phyloP scores from a whole-genome alignment of 768 basidiomycete genomes.

The Imleria badia region DNA sequence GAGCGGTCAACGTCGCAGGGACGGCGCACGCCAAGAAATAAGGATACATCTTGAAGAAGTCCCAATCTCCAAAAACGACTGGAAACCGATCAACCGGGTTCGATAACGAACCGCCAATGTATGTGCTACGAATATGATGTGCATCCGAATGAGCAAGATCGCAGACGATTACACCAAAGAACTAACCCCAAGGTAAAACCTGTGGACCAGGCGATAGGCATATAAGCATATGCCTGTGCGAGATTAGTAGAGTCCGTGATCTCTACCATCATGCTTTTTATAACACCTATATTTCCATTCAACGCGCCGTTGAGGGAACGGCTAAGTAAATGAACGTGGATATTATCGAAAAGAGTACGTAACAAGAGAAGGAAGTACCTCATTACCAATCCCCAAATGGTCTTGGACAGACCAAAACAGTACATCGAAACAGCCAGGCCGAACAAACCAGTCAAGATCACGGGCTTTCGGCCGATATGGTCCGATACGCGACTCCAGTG shows the following conservation, averaged over 20 bases:
- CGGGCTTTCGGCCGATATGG: slow-evolving; percentile 70
- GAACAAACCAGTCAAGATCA: slow-evolving; percentile 63
- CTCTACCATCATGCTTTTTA: slow-evolving; percentile 73
- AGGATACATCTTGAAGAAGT: slow-evolving; percentile 64
- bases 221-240: slow-evolving; percentile 62
- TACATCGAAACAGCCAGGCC: slow-evolving; percentile 71
- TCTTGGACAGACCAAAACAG: slow-evolving; percentile 69
- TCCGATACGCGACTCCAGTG: slow-evolving; percentile 47
- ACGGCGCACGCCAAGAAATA: slow-evolving; percentile 74
- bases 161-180: not conserved
- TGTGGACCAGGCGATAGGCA: slow-evolving; percentile 54
- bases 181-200: slow-evolving; percentile 47
- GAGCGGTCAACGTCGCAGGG: slow-evolving; percentile 54
- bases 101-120: slow-evolving; percentile 66
- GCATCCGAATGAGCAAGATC: not conserved
- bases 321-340: slow-evolving; percentile 35
- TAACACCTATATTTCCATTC: slow-evolving; percentile 67
- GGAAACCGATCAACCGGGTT: slow-evolving; percentile 69
- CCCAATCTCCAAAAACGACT: slow-evolving; percentile 49
- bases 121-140: slow-evolving; percentile 43
- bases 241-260: slow-evolving; percentile 71
- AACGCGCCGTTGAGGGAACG: slow-evolving; percentile 72
- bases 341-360: not conserved
- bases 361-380: slow-evolving; percentile 29
- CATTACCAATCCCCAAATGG: slow-evolving; percentile 62